Percentiles rank a stretch among this genome's conserved stretches.
Evolutionary conservation across 805 yeast genomes (phyloP).

Genomic region (Isabelozyma rhagii): DNA sequence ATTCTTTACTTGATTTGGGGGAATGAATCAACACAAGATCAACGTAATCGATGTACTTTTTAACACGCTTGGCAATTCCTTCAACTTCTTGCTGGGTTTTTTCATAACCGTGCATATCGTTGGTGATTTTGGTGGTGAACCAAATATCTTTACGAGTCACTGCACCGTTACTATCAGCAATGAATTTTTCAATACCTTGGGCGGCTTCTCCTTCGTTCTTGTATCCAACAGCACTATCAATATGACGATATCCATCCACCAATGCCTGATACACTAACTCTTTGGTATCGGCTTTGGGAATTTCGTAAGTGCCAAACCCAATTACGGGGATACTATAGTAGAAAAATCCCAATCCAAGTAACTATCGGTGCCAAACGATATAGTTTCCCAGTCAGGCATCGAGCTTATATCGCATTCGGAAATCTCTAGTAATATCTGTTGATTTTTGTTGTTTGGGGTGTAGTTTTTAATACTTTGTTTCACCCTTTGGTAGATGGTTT

Average conservation of each 20-base stretch:
- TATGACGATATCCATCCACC: constrained; percentile 64
- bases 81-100: constrained; percentile 26
- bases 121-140: constrained; percentile 35
- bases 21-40: constrained; percentile 48
- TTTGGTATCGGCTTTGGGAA: constrained; percentile 36
- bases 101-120: constrained; percentile 34
- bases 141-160: constrained; percentile 30
- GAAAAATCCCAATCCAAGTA: no score
- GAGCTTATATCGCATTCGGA: no score
- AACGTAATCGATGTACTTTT: constrained; percentile 31
- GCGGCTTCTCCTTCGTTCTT: constrained; percentile 61
- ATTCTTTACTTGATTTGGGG: constrained; percentile 39
- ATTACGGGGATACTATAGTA: constrained; percentile 48
- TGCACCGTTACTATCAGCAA: constrained; percentile 33
- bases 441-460: no score
- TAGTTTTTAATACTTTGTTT: no score
- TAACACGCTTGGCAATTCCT: constrained; percentile 27
- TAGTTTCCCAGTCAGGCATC: no score
- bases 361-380: no score
- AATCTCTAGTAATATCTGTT: no score
- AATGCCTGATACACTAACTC: constrained; percentile 56
- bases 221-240: constrained; percentile 72
- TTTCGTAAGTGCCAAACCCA: constrained; percentile 53
- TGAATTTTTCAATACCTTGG: constrained; percentile 53
- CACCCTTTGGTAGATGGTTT: no score